Conservation (phyloP, 177 flowering plant species). For the Vitis hybrid region DNA sequence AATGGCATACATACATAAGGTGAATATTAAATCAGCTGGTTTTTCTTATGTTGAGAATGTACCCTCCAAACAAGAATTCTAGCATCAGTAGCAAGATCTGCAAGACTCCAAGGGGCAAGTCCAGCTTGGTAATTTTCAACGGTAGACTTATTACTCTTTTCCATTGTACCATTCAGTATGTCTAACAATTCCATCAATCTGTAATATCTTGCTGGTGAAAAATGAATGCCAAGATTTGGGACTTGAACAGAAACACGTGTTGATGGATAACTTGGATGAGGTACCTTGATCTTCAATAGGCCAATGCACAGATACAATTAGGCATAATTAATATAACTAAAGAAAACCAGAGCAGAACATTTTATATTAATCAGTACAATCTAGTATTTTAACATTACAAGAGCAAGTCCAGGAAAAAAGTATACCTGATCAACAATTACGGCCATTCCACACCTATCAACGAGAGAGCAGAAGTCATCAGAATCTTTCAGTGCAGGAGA, state of each 20-base stretch:
- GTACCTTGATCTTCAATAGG: slow-evolving; percentile 70
- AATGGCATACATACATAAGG: background rate
- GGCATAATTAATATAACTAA: background rate
- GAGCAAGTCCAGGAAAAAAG: background rate
- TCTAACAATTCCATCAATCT: slow-evolving; percentile 69
- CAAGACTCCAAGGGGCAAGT: slow-evolving; percentile 63
- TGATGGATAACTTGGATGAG: slow-evolving; percentile 86
- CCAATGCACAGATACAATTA: background rate
- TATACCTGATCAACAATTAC: slow-evolving; percentile 90
- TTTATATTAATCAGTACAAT: background rate
- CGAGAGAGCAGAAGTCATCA: slow-evolving; percentile 57
- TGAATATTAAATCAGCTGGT: background rate
- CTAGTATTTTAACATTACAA: background rate
- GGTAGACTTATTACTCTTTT: slow-evolving; percentile 30
- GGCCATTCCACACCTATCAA: slow-evolving; percentile 91
- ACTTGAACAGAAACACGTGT: slow-evolving; percentile 89
- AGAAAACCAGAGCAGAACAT: background rate
- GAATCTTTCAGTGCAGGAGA: slow-evolving; percentile 32
- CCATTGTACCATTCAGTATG: slow-evolving; percentile 54
- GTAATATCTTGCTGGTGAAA: slow-evolving; percentile 81
- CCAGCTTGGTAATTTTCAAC: slow-evolving; percentile 40
- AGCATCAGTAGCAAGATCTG: slow-evolving; percentile 75
- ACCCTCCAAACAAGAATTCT: slow-evolving; percentile 95
- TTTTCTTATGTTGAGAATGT: slow-evolving; percentile 17
- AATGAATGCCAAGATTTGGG: slow-evolving; percentile 87